Base-by-base conservation (phyloP, 1,284 basidiomycete genomes). In the Naganishia sp. region DNA sequence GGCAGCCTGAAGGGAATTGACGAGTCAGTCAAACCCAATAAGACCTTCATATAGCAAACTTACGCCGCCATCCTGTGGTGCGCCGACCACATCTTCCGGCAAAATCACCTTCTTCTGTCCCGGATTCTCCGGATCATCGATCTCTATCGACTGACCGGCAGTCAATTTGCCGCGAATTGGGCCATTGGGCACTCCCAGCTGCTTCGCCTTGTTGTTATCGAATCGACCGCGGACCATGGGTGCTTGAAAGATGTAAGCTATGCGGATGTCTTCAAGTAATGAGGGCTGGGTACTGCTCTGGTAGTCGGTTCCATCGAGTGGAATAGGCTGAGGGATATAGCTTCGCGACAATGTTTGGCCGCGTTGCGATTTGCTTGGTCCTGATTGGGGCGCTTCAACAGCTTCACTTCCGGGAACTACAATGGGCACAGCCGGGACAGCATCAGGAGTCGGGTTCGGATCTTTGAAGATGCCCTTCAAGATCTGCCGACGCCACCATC, bases 191-290 rank as follows among this genome's bases (percentile, higher is more conserved):
- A 98, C 81, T 10, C 88, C 88, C 0, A 93, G 81, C 41, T 81
- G 84, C 6, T 82, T 74, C 0, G 93, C 91, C 69, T 85, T 87
- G 65, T 79, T 78, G 0, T 79, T 86, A 69, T 95, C 85, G 74
- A 98, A 95, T 77, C 90, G 92, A n/a, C 94, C 94, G 3, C 92
- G 86, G 45, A 88, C 82, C 2, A 83, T 83, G 0, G 92, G 90
- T 0, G 92, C 91, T 55, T 90, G 83, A 49, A 89, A 78, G 28
- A 94, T 83, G 75, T 94, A 96, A 25, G 81, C 79, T 68, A 81
- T 75, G 25, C 78, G 73, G 4, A 74, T 75, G 11, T 71, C 68
- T 6, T 56, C 43, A 23, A 53, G 42, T 21, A 46, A 42, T 11
- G 50, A 43, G 1, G 51, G 39, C 66, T 61, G 39, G 58, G 64